Conservation (phyloP, 768 basidiomycete genomes). For the Tulasnella sp. region DNA sequence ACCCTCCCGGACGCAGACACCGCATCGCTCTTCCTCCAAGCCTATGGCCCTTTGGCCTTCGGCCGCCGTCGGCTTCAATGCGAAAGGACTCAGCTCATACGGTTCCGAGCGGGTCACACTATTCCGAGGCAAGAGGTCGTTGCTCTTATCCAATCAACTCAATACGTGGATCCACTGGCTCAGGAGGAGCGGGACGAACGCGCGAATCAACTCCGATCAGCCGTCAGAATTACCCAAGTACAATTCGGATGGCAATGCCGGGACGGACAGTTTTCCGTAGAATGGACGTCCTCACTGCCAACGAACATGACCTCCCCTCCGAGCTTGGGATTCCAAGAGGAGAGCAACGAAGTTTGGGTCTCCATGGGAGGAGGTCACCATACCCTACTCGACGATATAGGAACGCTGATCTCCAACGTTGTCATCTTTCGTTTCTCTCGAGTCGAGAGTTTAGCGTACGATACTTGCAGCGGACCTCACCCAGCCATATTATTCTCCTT, state of each 20-base stretch:
- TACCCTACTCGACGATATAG: too few relatives aligned
- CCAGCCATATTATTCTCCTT: conserved; percentile 6
- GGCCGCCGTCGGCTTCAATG: background rate
- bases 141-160: conserved; percentile 4
- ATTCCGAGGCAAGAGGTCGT: background rate
- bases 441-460: background rate
- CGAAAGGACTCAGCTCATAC: background rate
- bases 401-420: background rate
- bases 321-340: background rate
- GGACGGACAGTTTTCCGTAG: conserved; percentile 12
- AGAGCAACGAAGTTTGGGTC: background rate
- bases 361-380: background rate
- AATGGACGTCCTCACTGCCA: conserved; percentile 3
- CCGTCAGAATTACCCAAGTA: background rate
- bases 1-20: background rate
- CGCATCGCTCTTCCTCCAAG: background rate
- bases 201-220: background rate
- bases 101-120: background rate
- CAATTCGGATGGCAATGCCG: conserved; percentile 21
- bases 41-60: background rate
- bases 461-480: background rate
- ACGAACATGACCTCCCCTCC: background rate
- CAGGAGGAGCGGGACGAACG: background rate
- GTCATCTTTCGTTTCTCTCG: background rate
- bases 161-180: background rate